These are phyloP conservation scores for Lentinula sp. DNA, from an alignment of 768 basidiomycete genomes.

Conservation along the genomic window DNA sequence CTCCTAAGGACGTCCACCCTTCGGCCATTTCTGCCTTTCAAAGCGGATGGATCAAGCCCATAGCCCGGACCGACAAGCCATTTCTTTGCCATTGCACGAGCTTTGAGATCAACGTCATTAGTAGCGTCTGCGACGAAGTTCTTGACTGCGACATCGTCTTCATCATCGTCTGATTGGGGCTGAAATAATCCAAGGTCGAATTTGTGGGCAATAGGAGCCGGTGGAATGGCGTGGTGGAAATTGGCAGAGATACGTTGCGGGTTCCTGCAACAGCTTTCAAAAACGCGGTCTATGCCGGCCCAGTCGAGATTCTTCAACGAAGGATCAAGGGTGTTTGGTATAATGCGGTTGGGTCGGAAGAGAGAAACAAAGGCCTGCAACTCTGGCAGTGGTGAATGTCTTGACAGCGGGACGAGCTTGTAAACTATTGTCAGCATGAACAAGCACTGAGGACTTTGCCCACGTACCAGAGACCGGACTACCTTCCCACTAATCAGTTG, in stretches of 20 bases:
- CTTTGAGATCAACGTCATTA: neutral
- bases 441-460: neutral
- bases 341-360: constrained; percentile 70
- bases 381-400: constrained; percentile 88
- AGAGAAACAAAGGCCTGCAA: constrained; percentile 74
- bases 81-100: constrained; percentile 3
- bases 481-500: constrained; percentile 34
- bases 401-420: constrained; percentile 76
- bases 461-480: constrained; percentile 60
- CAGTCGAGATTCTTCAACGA: constrained; percentile 59
- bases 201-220: neutral
- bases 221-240: constrained; percentile 3
- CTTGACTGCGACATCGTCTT: constrained; percentile 48
- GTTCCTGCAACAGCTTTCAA: constrained; percentile 35
- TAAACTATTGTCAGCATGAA: neutral
- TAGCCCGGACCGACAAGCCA: neutral
- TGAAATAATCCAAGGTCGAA: constrained; percentile 6
- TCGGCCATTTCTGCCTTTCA: neutral
- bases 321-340: constrained; percentile 72
- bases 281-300: constrained; percentile 64
- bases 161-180: constrained; percentile 14
- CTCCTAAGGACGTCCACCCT: neutral
- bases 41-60: neutral
- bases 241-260: constrained; percentile 2
- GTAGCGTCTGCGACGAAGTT: constrained; percentile 42